Percentiles rank a stretch among this genome's conserved stretches.
phyloP scores from a whole-genome alignment of 2,329 filamentous ascomycete genomes.

The Beauveria bassiana region DNA sequence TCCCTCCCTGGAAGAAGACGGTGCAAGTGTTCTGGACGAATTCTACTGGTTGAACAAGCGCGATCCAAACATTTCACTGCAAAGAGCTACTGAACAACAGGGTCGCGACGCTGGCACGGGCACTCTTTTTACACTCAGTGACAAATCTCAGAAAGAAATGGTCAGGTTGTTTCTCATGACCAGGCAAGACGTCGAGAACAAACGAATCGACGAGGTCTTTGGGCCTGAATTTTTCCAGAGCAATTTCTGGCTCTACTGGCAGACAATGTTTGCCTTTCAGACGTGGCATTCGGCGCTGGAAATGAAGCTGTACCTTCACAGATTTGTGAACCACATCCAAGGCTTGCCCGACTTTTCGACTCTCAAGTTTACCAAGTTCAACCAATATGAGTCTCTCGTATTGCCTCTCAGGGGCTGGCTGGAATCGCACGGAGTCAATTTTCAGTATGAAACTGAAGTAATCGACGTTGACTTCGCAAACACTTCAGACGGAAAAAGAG shows the following conservation, averaged over 20 bases:
- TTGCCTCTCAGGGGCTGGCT: not conserved
- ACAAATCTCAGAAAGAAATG: slow-evolving; percentile 19
- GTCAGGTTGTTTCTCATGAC: slow-evolving; percentile 14
- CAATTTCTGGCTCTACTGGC: not conserved
- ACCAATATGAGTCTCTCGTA: not conserved
- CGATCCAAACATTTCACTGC: slow-evolving; percentile 15
- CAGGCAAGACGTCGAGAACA: not conserved
- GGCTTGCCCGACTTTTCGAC: not conserved
- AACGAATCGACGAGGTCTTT: not conserved
- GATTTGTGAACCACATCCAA: not conserved
- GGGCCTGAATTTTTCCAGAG: not conserved
- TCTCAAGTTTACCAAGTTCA: not conserved
- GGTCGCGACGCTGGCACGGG: slow-evolving; percentile 20
- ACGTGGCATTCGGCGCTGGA: slow-evolving; percentile 32
- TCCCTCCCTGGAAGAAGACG: slow-evolving; percentile 21
- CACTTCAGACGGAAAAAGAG: not conserved
- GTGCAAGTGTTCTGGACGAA: slow-evolving; percentile 23
- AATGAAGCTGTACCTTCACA: slow-evolving; percentile 21
- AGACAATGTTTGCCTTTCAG: not conserved
- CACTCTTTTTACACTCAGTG: slow-evolving; percentile 12
- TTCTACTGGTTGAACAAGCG: slow-evolving; percentile 24
- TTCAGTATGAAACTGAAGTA: not conserved
- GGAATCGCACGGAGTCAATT: not conserved
- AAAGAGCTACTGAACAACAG: slow-evolving; percentile 21
- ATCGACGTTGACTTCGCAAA: not conserved